phyloP scores from a whole-genome alignment of 257 asterid genomes.

The Nicotiana tomentosiformis region DNA sequence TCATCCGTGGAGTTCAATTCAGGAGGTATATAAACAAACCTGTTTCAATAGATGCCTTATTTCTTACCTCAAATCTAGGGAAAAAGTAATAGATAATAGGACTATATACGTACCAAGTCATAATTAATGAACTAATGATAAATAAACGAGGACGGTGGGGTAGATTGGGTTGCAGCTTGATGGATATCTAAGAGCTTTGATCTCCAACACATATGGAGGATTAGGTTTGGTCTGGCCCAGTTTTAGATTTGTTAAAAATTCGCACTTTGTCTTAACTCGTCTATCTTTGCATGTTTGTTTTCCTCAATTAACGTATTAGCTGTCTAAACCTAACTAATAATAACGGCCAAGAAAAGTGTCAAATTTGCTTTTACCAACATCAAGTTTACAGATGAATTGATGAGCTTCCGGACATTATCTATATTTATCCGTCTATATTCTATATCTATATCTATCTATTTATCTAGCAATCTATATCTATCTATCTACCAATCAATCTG shows the following conservation, averaged over 20 bases:
- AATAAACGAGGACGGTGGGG: background rate
- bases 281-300: background rate
- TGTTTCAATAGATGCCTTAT: background rate
- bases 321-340: background rate
- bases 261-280: background rate
- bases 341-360: background rate
- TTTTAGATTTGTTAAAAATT: background rate
- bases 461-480: too few relatives aligned
- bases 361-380: background rate
- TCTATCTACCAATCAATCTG: too few relatives aligned
- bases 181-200: background rate
- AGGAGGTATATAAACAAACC: too few relatives aligned
- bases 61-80: background rate
- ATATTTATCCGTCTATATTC: too few relatives aligned
- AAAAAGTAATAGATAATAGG: too few relatives aligned
- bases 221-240: slow-evolving; percentile 14
- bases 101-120: background rate
- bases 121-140: background rate
- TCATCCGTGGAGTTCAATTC: background rate
- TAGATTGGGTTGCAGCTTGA: background rate
- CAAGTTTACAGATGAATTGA: background rate
- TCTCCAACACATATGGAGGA: slow-evolving; percentile 19
- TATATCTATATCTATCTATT: too few relatives aligned
- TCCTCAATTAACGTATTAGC: slow-evolving; percentile 17
- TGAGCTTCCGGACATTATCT: too few relatives aligned